These are phyloP conservation scores for Camellia granthamiana DNA, from an alignment of 148 eudicot genomes.

Conservation along the genomic window DNA sequence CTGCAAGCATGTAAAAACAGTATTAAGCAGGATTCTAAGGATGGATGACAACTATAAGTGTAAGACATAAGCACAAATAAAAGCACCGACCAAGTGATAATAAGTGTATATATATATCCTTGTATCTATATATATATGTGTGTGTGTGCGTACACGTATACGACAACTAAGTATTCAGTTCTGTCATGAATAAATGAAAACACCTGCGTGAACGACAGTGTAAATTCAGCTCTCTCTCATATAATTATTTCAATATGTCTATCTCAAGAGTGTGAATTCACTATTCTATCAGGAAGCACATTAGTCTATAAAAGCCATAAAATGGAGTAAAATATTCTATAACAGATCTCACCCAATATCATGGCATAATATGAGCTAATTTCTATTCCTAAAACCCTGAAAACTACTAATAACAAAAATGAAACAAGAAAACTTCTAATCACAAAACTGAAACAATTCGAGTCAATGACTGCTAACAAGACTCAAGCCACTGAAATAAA, in stretches of 20 bases:
- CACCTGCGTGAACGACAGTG: no score
- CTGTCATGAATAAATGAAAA: neutral
- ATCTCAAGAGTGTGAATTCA: no score
- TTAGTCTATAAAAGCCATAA: neutral
- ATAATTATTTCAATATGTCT: no score
- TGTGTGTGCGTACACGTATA: no score
- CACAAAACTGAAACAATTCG: neutral
- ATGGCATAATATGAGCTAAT: neutral
- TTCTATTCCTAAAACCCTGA: neutral
- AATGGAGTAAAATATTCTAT: neutral
- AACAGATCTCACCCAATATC: slow-evolving; percentile 6
- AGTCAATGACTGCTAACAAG: neutral
- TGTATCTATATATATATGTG: neutral
- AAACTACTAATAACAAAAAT: neutral
- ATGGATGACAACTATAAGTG: neutral
- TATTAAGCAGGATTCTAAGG: neutral
- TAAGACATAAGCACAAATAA: neutral
- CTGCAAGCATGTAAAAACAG: slow-evolving; percentile 39
- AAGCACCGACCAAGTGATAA: slow-evolving; percentile 1
- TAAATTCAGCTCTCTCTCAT: no score
- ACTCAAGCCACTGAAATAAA: neutral
- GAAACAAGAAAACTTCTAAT: neutral
- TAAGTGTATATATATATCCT: neutral
- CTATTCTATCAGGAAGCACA: neutral
- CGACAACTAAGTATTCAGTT: neutral